Percentiles rank a stretch among this genome's conserved stretches.
These are phyloP conservation scores for Leishmania tropica DNA, from an alignment of 208 protist species.

Conservation along the genomic window DNA sequence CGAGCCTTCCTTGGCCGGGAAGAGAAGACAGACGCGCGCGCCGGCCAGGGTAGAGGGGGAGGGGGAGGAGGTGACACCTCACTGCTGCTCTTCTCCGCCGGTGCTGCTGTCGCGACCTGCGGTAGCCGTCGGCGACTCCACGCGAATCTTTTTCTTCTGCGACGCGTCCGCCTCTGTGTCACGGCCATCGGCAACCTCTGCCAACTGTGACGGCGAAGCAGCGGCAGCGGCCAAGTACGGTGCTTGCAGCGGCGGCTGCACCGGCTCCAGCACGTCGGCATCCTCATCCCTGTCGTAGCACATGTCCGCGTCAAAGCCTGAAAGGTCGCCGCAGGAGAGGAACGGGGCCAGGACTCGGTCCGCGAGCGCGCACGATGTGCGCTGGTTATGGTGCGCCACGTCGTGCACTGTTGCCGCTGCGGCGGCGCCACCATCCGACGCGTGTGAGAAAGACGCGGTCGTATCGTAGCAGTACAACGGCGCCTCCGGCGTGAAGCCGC, in stretches of 20 bases:
- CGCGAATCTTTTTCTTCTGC: slow-evolving; percentile 16
- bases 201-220: not conserved
- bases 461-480: slow-evolving; percentile 9
- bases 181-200: not conserved
- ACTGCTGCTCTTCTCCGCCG: not conserved
- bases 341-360: slow-evolving; percentile 92
- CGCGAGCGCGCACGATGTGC: slow-evolving; percentile 3
- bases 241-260: slow-evolving; percentile 77
- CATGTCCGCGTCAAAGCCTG: slow-evolving; percentile 94
- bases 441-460: not conserved
- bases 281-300: slow-evolving; percentile 65
- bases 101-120: not conserved
- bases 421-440: not conserved
- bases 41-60: not conserved
- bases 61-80: not conserved
- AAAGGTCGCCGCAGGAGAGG: slow-evolving; percentile 97
- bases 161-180: not conserved
- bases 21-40: not conserved
- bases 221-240: slow-evolving; percentile 54
- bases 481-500: slow-evolving; percentile 19
- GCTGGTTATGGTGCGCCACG: not conserved
- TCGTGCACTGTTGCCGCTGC: not conserved
- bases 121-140: not conserved
- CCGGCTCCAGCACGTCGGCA: slow-evolving; percentile 49
- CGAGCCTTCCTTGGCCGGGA: not conserved